These are phyloP conservation scores for Schoenoplectus tabernaemontani DNA, from an alignment of 202 grass and related monocot species.

Conservation along the genomic window DNA sequence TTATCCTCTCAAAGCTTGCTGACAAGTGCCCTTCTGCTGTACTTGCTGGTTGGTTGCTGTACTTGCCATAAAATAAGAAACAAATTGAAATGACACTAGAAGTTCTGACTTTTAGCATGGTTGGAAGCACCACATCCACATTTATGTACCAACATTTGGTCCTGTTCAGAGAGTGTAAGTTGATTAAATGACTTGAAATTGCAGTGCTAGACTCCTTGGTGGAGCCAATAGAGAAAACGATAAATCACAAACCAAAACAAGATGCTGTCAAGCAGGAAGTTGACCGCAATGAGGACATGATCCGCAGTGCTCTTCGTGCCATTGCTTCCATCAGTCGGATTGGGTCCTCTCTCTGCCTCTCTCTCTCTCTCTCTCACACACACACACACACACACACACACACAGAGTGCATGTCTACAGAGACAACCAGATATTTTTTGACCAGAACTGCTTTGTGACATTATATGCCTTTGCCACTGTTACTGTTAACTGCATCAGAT, in stretches of 20 bases:
- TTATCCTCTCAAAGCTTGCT: conserved; percentile 97
- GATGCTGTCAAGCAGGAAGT: conserved; percentile 99
- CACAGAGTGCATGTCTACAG: not conserved
- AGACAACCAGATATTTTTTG: not conserved
- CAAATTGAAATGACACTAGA: not conserved
- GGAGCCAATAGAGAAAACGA: conserved; percentile 86
- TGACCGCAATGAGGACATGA: conserved; percentile 98
- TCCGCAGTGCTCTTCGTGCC: conserved; percentile 82
- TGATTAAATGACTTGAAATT: not conserved
- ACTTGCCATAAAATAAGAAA: not conserved
- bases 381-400: not conserved
- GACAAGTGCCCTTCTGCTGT: conserved; percentile 98
- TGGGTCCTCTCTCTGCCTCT: conserved; percentile 34
- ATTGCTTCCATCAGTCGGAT: conserved; percentile 75
- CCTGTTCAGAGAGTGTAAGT: not conserved
- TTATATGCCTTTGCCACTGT: not conserved
- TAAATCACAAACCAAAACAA: conserved; percentile 76
- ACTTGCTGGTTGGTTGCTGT: conserved; percentile 57
- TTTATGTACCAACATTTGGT: not conserved
- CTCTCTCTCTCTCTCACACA: not conserved
- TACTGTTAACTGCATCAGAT: not conserved
- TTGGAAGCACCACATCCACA: not conserved
- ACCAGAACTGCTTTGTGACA: not conserved
- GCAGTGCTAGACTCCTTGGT: conserved; percentile 91
- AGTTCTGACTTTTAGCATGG: not conserved